Evolutionary conservation across 306 rosid genomes (phyloP).

Genomic region (Cotoneaster glaucophyllus): DNA sequence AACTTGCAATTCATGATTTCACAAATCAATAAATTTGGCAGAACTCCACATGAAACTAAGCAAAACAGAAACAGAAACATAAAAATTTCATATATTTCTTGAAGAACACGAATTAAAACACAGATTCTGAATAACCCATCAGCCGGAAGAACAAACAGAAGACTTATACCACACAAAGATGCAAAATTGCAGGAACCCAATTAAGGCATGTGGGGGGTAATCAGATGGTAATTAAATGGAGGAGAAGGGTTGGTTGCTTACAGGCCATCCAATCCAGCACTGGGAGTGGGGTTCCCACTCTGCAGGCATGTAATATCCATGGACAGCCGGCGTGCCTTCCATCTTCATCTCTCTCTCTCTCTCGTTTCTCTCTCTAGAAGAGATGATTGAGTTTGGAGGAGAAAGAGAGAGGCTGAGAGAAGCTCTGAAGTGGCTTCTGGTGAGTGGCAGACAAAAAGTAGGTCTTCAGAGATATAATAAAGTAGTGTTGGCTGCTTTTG

Average conservation of each 20-base stretch:
- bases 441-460: too few species aligned
- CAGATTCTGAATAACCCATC: background rate
- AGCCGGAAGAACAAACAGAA: background rate
- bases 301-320: constrained; percentile 76
- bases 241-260: constrained; percentile 23
- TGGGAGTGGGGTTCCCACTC: constrained; percentile 81
- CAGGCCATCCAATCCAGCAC: constrained; percentile 99
- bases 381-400: too few species aligned
- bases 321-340: constrained; percentile 36
- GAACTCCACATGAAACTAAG: background rate
- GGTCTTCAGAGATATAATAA: background rate
- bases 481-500: background rate
- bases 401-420: too few species aligned
- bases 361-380: background rate
- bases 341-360: constrained; percentile 38
- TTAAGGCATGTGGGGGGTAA: background rate
- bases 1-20: background rate
- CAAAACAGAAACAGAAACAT: background rate
- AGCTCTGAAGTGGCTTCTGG: background rate
- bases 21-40: background rate
- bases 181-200: background rate
- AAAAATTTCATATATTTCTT: too few species aligned
- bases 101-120: background rate
- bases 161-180: background rate
- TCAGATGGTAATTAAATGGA: background rate